Base-by-base conservation (phyloP, 129 eudicot species). In the Sambucus nigra region DNA sequence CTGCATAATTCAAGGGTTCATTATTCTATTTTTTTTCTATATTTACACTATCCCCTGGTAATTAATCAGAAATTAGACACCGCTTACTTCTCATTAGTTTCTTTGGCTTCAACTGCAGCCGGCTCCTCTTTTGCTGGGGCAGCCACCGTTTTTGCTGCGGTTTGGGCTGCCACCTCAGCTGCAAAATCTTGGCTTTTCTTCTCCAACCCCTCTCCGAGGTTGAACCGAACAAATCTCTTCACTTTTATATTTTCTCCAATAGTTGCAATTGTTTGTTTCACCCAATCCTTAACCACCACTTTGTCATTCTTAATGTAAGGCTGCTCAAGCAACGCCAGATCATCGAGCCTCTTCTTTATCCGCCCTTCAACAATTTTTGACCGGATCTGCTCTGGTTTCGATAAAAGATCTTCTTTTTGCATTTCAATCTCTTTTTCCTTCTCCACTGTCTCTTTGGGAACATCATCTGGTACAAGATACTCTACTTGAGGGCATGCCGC, bases 111-210 rank as follows among this genome's bases (percentile, higher is more conserved):
- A 39, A 53, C 73, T 17, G 57, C 74, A 44, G 78, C 81, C 31
- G 83, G 69, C 66, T 63, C 83, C 53, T 70, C 86, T 44, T 68
- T 59, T 32, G 53, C 64, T 10, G 86, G 76, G 38, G 76, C 63
- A 14, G 97, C 53, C 0, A 29, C 69, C 41, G 82, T 52, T 63
- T 85, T 91, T 10, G 77, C 86, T 6, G 95, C 69, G 47, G 98
- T 85, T 72, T 91, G 98, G 11, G 95, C 98, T 53, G 98, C 98
- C 31, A 91, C 98, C 73, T 91, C 98, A 0, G 98, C 98, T 45
- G 98, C 98, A 74, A 91, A 91, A 73, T 91, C 94, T 59, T 73
- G 81, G 55, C 71, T 70, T 61, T 75, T 85, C 80, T 85, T 91
- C 25, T 91, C 98, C 72, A 91, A 71, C 26, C 98, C 98, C 73